Evolutionary conservation across 1,284 basidiomycete genomes (phyloP).

Genomic region (Xerocomus minutiporus): DNA sequence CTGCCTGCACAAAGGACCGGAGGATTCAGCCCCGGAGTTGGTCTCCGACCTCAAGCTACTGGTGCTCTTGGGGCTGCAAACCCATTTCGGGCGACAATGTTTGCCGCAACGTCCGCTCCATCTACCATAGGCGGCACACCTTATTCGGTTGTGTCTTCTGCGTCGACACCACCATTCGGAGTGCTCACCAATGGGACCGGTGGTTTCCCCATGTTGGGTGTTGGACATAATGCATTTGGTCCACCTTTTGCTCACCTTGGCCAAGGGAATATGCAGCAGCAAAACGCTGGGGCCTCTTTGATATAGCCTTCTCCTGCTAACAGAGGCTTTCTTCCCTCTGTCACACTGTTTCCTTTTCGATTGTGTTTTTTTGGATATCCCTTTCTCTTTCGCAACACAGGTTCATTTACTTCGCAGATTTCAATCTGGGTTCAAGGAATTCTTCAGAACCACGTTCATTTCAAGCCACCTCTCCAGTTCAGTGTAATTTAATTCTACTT

Average conservation of each 20-base stretch:
- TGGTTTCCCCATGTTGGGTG: conserved; percentile 8
- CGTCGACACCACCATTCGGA: conserved; percentile 26
- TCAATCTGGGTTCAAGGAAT: not conserved
- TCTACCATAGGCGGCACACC: conserved; percentile 1
- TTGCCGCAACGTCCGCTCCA: conserved; percentile 21
- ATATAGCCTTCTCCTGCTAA: conserved; percentile 28
- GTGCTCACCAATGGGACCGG: conserved; percentile 10
- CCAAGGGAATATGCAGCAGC: conserved; percentile 32
- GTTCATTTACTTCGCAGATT: conserved; percentile 11
- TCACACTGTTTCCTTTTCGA: conserved; percentile 1
- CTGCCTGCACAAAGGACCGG: conserved; percentile 30
- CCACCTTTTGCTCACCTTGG: conserved; percentile 14
- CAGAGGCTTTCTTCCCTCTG: not conserved
- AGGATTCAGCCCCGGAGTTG: conserved; percentile 48
- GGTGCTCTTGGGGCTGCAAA: conserved; percentile 58
- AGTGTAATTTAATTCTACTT: conserved; percentile 28
- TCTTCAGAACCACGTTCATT: not conserved
- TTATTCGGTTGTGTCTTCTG: conserved; percentile 17
- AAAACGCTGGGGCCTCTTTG: conserved; percentile 35
- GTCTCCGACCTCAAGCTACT: conserved; percentile 70
- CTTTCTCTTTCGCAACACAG: not conserved
- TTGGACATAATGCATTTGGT: conserved; percentile 12
- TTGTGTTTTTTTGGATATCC: conserved; percentile 2
- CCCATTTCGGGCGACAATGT: conserved; percentile 71
- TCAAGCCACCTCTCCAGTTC: not conserved